Base-by-base conservation (phyloP, 179 eudicot genomes). In the Vitellaria paradoxa region DNA sequence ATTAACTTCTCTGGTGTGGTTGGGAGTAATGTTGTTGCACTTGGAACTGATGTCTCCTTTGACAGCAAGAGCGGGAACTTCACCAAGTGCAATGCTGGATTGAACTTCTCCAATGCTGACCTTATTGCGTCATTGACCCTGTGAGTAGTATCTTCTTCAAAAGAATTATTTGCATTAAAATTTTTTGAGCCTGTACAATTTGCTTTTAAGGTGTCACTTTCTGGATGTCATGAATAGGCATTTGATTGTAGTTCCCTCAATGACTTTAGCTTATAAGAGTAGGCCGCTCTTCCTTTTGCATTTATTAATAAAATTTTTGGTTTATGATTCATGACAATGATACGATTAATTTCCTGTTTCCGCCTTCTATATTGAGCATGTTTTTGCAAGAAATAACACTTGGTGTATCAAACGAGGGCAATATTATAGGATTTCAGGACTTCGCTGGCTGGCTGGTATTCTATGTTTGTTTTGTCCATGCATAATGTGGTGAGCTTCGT, bases 1-100 rank as follows among this genome's bases (percentile, higher is more conserved):
- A 86, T 92, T 57, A 91, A 91, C 86, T 86, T 92, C 80, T 91
- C 97, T 46, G 96, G 97, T 76, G 96, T 90, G 74, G 57, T 89
- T 40, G 97, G 97, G 56, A 88, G 84, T 55, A 87, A 88, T 62
- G 55, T 60, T n/a, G 66, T 87, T 56, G 85, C 94, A 47, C 59
- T 92, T 75, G 98, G 98, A 12, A 78, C 93, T 49, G 97, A 94
- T 84, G 87, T 91, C 57, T 82, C 93, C 6, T 92, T 87, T 73
- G 98, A 92, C 79, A 82, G 87, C 49, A 88, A 89, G 73, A 78
- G 85, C 26, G 94, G 96, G 57, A 85, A 80, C 60, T 88, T 94
- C 77, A 89, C 94, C 66, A 94, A 94, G 74, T 86, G 62, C 86
- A 94, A 94, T 86, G 90, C 90, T 81, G 97, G 97, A 63, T 72